Evolutionary conservation across 495 filamentous ascomycete genomes (phyloP), one percentile per base, ranked within the genome.

Genomic region (Neurospora sp.): DNA sequence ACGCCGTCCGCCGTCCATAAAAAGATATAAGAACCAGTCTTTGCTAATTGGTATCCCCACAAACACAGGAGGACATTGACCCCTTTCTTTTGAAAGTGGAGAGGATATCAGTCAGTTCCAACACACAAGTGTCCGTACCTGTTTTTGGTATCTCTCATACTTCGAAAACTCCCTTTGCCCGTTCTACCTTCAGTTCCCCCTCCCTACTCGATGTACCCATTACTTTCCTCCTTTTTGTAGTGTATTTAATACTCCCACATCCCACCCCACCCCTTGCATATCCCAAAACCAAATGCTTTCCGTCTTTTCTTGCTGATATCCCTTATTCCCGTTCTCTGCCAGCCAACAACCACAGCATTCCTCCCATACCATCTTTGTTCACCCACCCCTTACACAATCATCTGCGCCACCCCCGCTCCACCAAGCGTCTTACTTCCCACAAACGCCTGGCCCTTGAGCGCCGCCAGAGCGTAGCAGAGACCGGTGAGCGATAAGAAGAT

Each of bases 351-450:
- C 27, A 31, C 3, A 31, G 0, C 27, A 31, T 31, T 31, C 3
- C 27, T 31, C 27, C 3, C 27, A 31, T 31, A 31, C 27, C 27
- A 31, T 31, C 27, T 3, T 31, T 31, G 27, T 3, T 3, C 27
- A 31, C 27, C 27, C n/a, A n/a, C n/a, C 27, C 27, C 27, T 31
- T 3, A 37, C 7, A 37, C 94, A 84, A 99, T 98, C 96, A 98
- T 98, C 85, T 98, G 95, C 73, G 94, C 95, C 74, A 98, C 89
- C 22, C 96, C 96, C 74, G 92, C 91, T 47, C 96, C 96, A 74
- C 96, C 96, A 72, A 99, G 84, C 27, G 96, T 98, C 90, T 98
- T 98, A 86, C 94, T 98, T 40, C 94, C 92, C 71, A 96, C 88
- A 81, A 99, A 99, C 37, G 91, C 93, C 84, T 99, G 96, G 70